Percentiles rank a stretch among this genome's conserved stretches.
These are phyloP conservation scores for Coprinopsis marcescibilis DNA, from an alignment of 768 basidiomycete genomes.

Conservation along the genomic window DNA sequence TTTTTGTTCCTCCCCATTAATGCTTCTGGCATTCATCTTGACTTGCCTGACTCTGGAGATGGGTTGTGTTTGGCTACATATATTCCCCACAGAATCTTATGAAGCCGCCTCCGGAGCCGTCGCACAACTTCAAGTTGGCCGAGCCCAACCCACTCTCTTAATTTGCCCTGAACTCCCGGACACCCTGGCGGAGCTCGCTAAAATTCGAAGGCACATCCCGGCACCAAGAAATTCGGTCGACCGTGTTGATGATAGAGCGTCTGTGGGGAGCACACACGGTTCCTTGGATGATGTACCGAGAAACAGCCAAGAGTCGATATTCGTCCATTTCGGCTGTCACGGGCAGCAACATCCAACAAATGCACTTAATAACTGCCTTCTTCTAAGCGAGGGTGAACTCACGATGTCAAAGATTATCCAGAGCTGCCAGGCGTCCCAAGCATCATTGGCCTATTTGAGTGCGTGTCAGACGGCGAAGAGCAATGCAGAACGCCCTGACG, in stretches of 20 bases:
- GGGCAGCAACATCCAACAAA: conserved; percentile 21
- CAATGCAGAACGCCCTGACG: conserved; percentile 17
- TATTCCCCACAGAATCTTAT: background rate
- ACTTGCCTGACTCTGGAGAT: background rate
- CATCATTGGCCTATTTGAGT: conserved; percentile 34
- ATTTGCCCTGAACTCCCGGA: too few relatives aligned
- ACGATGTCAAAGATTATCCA: conserved; percentile 17
- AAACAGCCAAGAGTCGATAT: background rate
- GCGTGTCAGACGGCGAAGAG: conserved; percentile 39
- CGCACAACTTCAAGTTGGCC: too few relatives aligned
- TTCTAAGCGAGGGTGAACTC: conserved; percentile 16
- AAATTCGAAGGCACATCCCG: too few relatives aligned
- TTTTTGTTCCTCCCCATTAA: conserved; percentile 2
- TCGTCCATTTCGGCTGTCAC: conserved; percentile 31
- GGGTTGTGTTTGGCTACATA: background rate
- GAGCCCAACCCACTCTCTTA: too few relatives aligned
- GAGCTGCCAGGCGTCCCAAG: conserved; percentile 13
- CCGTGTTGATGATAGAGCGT: background rate
- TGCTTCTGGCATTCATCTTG: background rate
- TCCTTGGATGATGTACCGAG: background rate
- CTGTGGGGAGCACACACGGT: background rate
- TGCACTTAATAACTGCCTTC: conserved; percentile 21
- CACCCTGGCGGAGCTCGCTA: too few relatives aligned
- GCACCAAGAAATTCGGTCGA: background rate
- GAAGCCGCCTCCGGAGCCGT: background rate